Base-by-base conservation (phyloP, 2,329 filamentous ascomycete species). In the Neopestalotiopsis sp. region DNA sequence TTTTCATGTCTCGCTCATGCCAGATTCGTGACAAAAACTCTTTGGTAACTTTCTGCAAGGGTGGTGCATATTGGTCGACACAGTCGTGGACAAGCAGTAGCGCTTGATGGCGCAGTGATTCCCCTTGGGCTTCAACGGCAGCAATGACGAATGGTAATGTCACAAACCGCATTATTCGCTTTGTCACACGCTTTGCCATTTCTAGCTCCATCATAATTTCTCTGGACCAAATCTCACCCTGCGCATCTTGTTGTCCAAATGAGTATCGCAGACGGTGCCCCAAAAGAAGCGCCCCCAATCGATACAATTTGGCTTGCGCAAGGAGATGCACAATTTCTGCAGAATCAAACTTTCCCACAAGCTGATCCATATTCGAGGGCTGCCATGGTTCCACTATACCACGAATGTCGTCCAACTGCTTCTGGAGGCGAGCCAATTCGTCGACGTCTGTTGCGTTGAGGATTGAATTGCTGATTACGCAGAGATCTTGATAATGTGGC, bases 141-240 rank as follows among this genome's bases (percentile, higher is more conserved):
- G 75, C 75, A n/a, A 75, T 67, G 12, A 76, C 68, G 61, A 75
- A 77, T 65, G 74, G 75, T 28, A 77, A 45, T 4, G 75, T 75
- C 65, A 76, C 74, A 69, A 66, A 76, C 20, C 70, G 71, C 17
- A 75, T 64, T 10, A 70, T 67, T 66, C 65, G 71, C 42, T 73
- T 71, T 10, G 75, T 75, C 12, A 75, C 57, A 17, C 57, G 32
- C 28, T 66, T 57, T 57, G 73, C 74, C 13, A 74, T 42, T 38
- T 75, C 74, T 66, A 76, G 69, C 64, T 77, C 75, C 71, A 72
- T 74, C 68, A 76, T 70, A 14, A 72, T 60, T 65, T 77, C 75
- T 57, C 72, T 73, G 1, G 75, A 75, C 75, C 74, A 76, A 17
- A 72, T 72, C 4, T 72, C 71, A 59, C 75, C 75, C 20, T 73